Conservation (phyloP, 306 rosid genomes). For the Citrullus colocynthis region DNA sequence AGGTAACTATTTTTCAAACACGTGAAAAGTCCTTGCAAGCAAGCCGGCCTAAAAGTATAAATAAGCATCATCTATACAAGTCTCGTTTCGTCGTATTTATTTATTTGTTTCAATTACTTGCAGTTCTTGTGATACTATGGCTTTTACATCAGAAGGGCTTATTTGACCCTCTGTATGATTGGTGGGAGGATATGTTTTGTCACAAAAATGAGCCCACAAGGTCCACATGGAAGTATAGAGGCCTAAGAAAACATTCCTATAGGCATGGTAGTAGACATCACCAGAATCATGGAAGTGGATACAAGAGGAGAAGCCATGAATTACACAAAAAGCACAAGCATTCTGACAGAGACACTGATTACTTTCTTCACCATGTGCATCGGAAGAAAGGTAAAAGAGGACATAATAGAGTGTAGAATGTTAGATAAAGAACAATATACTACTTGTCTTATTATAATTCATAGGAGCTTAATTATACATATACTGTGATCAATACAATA, state of each 20-base stretch:
- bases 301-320: slow-evolving; percentile 26
- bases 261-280: slow-evolving; percentile 23
- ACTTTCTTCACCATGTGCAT: slow-evolving; percentile 32
- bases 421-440: slow-evolving; percentile 10
- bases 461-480: no score
- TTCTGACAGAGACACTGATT: slow-evolving; percentile 27
- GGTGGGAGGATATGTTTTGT: slow-evolving; percentile 65
- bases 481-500: no score
- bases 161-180: slow-evolving; percentile 81
- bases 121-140: slow-evolving; percentile 70
- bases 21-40: not conserved
- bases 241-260: slow-evolving; percentile 16
- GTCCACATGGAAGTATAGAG: slow-evolving; percentile 16
- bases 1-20: slow-evolving; percentile 28
- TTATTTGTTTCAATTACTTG: slow-evolving; percentile 12
- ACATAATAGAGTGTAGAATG: slow-evolving; percentile 22
- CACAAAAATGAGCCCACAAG: slow-evolving; percentile 10
- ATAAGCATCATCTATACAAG: no score
- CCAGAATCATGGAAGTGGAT: slow-evolving; percentile 22
- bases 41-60: no score
- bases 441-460: not conserved
- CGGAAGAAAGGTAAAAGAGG: slow-evolving; percentile 46
- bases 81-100: no score
- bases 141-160: slow-evolving; percentile 71
- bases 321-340: slow-evolving; percentile 35